Evolutionary conservation across 2,329 filamentous ascomycete species (phyloP), one percentile per base, ranked within the genome.

Genomic region (Beauveria scarabaeidicola): DNA sequence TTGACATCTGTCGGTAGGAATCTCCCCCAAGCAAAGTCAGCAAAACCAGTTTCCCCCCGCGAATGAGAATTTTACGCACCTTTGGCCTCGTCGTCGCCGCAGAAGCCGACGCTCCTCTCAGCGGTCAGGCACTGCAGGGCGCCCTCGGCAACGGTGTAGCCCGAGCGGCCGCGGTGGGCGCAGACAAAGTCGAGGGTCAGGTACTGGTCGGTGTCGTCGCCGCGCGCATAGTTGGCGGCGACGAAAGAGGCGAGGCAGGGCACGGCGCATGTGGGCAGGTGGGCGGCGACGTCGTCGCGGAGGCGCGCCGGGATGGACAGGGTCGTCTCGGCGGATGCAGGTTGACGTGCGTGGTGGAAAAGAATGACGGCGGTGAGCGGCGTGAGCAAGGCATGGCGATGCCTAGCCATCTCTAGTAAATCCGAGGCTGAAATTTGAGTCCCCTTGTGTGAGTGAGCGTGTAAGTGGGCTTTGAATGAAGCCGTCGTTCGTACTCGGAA

Each of bases 131-230:
- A 91, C 67, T 86, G 81, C 63, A 90, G 72, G 5, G 84, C 86
- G 11, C 80, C 87, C 72, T 91, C 88, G n/a, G 86, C 87, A 52
- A 90, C 67, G 1, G 88, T 90, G 65, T 85, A 87, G 10, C 84
- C 86, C 32, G 80, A 80, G 13, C 70, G 72, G 9, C 86, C 86
- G 38, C 76, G 75, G 61, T 78, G 77, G 41, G 79, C 78, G 69
- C 88, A 91, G 7, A 91, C 76, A 64, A 86, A 90, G 66, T 78
- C 73, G 64, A 90, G 69, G 27, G 85, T 77, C 11, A 79, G 76
- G 15, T 73, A 72, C 38, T 71, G 67, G 32, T 76, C 75, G 66
- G 85, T 88, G 52, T 69, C 68, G 53, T 70, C 72, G 21, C 69
- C 66, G 40, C 77, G 23, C 23, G 56, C 76, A 67, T 83, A 89